These are phyloP conservation scores for Moniliella sp. DNA, from an alignment of 1,284 basidiomycete genomes.

Conservation along the genomic window DNA sequence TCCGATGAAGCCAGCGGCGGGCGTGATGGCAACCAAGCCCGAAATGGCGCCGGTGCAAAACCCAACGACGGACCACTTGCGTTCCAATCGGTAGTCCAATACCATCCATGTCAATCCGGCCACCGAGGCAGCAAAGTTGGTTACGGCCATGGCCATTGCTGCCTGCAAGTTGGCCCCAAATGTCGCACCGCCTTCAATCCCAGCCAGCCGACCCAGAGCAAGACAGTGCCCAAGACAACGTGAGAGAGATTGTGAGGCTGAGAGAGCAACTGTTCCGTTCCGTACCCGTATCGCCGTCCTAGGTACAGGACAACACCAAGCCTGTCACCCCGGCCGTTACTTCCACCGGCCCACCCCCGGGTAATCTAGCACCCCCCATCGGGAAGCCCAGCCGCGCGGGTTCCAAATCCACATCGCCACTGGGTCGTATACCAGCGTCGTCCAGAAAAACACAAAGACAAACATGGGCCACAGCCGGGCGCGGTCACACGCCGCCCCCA, in stretches of 20 bases:
- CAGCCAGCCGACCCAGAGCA: slow-evolving; percentile 92
- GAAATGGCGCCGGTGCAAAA: slow-evolving; percentile 34
- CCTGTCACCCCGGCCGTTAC: slow-evolving; percentile 70
- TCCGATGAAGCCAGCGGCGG: slow-evolving; percentile 39
- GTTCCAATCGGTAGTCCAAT: slow-evolving; percentile 60
- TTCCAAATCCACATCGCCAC: slow-evolving; percentile 58
- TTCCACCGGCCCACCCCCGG: slow-evolving; percentile 81
- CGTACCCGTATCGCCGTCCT: slow-evolving; percentile 66
- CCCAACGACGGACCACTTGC: slow-evolving; percentile 47
- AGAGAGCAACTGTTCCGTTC: slow-evolving; percentile 65
- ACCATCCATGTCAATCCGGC: slow-evolving; percentile 72
- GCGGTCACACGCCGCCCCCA: slow-evolving; percentile 57
- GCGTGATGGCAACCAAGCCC: slow-evolving; percentile 36
- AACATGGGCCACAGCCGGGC: slow-evolving; percentile 67
- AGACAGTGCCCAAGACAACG: slow-evolving; percentile 62
- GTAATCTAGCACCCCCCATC: slow-evolving; percentile 73
- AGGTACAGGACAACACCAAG: slow-evolving; percentile 77
- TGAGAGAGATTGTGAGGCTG: slow-evolving; percentile 77
- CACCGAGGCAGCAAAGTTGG: slow-evolving; percentile 49
- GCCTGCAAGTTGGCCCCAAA: slow-evolving; percentile 77
- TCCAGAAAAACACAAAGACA: slow-evolving; percentile 68
- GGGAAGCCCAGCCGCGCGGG: slow-evolving; percentile 62
- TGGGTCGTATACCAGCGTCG: slow-evolving; percentile 44
- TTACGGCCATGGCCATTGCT: slow-evolving; percentile 64
- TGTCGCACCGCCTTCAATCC: slow-evolving; percentile 71